These are phyloP conservation scores for Papiliotrema nemorosa DNA, from an alignment of 1,284 basidiomycete genomes.

Conservation along the genomic window DNA sequence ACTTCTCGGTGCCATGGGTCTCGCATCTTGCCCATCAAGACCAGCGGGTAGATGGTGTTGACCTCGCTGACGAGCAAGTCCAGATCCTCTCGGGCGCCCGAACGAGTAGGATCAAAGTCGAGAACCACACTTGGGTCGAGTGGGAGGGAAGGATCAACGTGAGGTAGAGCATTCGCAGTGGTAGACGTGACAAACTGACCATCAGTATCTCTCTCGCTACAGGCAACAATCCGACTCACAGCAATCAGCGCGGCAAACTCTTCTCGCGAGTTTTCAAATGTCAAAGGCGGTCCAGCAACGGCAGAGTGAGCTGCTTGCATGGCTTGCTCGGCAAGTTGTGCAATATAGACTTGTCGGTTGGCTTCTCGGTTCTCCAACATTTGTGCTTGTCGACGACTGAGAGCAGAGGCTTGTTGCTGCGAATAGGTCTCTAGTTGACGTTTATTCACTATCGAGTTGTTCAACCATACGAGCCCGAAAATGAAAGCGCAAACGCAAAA, in stretches of 20 bases:
- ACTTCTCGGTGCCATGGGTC: slow-evolving; percentile 58
- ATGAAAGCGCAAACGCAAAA: slow-evolving; percentile 20
- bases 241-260: slow-evolving; percentile 74
- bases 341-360: background rate
- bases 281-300: slow-evolving; percentile 2
- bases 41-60: slow-evolving; percentile 70
- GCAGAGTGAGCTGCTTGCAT: slow-evolving; percentile 3
- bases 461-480: slow-evolving; percentile 23
- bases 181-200: slow-evolving; percentile 65
- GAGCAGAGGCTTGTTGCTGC: slow-evolving; percentile 3
- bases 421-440: slow-evolving; percentile 10
- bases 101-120: slow-evolving; percentile 70
- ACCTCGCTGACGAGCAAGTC: slow-evolving; percentile 49
- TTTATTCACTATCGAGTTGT: slow-evolving; percentile 3
- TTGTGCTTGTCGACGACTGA: slow-evolving; percentile 12
- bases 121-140: slow-evolving; percentile 75
- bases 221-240: slow-evolving; percentile 16
- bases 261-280: slow-evolving; percentile 49
- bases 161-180: slow-evolving; percentile 72
- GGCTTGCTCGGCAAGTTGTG: slow-evolving; percentile 2
- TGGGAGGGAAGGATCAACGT: slow-evolving; percentile 61
- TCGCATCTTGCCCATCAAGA: slow-evolving; percentile 71
- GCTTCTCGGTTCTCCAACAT: background rate
- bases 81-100: slow-evolving; percentile 53
- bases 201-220: background rate